phyloP scores from a whole-genome alignment of 306 rosid species.

The Vigna angularis region DNA sequence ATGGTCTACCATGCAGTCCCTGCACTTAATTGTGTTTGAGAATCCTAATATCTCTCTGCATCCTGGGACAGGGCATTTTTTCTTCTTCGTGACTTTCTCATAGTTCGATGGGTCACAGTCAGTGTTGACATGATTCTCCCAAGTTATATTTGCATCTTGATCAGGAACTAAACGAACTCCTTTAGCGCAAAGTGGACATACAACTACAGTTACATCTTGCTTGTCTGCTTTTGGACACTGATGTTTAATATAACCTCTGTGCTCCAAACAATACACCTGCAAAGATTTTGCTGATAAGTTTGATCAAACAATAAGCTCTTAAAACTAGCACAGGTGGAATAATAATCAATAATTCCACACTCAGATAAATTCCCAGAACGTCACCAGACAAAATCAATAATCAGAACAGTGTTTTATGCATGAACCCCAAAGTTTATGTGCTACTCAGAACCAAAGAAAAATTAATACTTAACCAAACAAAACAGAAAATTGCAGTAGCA shows the following conservation, averaged over 20 bases:
- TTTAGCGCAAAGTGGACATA: conserved; percentile 80
- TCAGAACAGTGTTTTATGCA: not conserved
- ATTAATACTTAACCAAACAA: conserved; percentile 32
- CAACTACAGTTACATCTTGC: conserved; percentile 70
- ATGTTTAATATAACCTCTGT: conserved; percentile 68
- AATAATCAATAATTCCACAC: not conserved
- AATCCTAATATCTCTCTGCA: conserved; percentile 71
- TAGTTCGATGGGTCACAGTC: conserved; percentile 84
- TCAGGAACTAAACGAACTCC: conserved; percentile 76
- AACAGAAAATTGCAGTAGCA: conserved; percentile 7
- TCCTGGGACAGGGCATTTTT: conserved; percentile 67
- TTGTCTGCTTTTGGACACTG: conserved; percentile 65
- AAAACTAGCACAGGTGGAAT: not conserved
- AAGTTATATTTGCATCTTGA: conserved; percentile 75
- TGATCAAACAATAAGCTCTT: not conserved
- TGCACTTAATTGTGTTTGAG: conserved; percentile 81
- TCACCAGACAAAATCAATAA: not conserved
- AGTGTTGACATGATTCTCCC: conserved; percentile 78
- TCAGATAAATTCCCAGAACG: not conserved
- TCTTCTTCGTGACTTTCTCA: conserved; percentile 71
- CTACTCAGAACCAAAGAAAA: not conserved
- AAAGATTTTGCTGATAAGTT: conserved; percentile 19
- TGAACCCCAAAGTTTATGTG: not conserved
- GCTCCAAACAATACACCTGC: conserved; percentile 81
- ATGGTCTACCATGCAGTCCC: conserved; percentile 72